A percentile compares a stretch with the other conserved stretches of the same genome.
phyloP scores from a whole-genome alignment of 106 monocot genomes.

The Xerophyta viscosa region DNA sequence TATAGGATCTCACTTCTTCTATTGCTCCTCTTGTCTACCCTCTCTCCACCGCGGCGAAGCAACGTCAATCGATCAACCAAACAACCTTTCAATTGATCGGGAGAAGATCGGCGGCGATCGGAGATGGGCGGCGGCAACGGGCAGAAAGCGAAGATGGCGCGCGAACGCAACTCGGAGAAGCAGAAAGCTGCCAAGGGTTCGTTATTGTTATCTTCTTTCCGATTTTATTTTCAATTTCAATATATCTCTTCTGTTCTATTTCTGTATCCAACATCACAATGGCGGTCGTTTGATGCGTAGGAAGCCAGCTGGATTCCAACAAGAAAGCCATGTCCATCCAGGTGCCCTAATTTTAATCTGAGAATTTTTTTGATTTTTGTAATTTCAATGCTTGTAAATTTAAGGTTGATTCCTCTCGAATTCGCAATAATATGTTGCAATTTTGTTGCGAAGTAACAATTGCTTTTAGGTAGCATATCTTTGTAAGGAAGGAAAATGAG shows the following conservation, averaged over 20 bases:
- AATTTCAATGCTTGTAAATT: background rate
- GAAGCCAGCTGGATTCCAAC: constrained; percentile 54
- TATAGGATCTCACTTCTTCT: no score
- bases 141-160: constrained; percentile 17
- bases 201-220: background rate
- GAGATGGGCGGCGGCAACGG: constrained; percentile 15
- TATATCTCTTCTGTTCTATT: background rate
- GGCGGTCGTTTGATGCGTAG: constrained; percentile 16
- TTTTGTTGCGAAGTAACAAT: no score
- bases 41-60: no score
- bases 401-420: no score
- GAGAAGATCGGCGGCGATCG: no score
- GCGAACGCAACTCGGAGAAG: constrained; percentile 13
- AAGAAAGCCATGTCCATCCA: constrained; percentile 64
- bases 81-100: no score
- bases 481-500: no score
- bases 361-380: background rate
- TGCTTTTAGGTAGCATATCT: no score
- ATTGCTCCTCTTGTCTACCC: no score
- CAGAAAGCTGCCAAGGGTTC: constrained; percentile 22
- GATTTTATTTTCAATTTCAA: background rate
- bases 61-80: no score
- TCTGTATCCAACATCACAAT: background rate
- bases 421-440: no score
- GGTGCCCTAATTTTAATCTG: constrained; percentile 8